These are phyloP conservation scores for Aspergillus hortae DNA, from an alignment of 2,329 filamentous ascomycete genomes.

Conservation along the genomic window DNA sequence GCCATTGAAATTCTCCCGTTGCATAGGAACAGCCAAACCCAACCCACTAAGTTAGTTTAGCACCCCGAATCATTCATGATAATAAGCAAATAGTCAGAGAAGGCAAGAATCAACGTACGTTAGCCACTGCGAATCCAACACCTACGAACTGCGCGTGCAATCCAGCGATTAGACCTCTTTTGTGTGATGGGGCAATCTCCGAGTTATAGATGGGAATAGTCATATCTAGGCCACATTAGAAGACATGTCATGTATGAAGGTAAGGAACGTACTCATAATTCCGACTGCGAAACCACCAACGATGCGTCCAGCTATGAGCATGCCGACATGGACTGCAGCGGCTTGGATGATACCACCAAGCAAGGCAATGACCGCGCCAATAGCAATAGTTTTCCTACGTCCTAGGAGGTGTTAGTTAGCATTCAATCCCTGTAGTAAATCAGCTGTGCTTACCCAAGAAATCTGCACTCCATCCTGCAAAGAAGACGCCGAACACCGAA, in stretches of 20 bases:
- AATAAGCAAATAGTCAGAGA: neutral
- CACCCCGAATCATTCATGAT: no score
- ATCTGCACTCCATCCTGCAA: conserved; percentile 7
- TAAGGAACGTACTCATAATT: conserved; percentile 3
- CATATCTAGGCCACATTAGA: conserved; percentile 1
- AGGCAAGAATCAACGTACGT: neutral
- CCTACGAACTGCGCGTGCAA: conserved; percentile 8
- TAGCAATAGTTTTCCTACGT: conserved; percentile 7
- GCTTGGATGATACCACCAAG: conserved; percentile 8
- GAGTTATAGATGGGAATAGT: conserved; percentile 8
- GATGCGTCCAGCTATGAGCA: conserved; percentile 6
- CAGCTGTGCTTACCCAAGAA: neutral
- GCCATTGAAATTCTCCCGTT: conserved; percentile 5
- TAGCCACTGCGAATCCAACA: conserved; percentile 4
- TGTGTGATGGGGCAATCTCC: conserved; percentile 7
- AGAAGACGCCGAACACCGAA: conserved; percentile 7
- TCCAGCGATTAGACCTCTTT: conserved; percentile 6
- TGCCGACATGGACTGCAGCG: conserved; percentile 5
- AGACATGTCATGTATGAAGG: neutral
- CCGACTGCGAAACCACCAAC: conserved; percentile 6
- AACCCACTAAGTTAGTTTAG: conserved; percentile 4
- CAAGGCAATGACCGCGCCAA: conserved; percentile 5
- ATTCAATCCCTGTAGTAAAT: neutral
- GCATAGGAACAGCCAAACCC: conserved; percentile 5
- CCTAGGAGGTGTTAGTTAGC: neutral